phyloP scores from a whole-genome alignment of 2,329 filamentous ascomycete genomes.

The Aspergillus viridinutans region DNA sequence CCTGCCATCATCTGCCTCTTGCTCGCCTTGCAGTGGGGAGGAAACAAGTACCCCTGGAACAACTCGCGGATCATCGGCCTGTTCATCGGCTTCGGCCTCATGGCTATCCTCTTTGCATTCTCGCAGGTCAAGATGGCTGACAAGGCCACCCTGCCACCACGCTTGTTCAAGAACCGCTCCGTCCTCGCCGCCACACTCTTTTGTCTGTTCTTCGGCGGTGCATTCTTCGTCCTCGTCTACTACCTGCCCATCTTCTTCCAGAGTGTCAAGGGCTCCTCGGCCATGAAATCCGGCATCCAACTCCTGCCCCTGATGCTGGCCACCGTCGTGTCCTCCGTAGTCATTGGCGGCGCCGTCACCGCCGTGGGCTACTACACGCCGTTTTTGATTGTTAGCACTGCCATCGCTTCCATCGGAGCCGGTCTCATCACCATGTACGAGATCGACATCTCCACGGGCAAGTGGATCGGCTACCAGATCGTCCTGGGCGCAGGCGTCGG shows the following conservation, averaged over 20 bases:
- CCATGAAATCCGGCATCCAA: conserved; percentile 45
- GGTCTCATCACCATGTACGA: conserved; percentile 40
- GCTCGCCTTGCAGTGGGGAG: conserved; percentile 23
- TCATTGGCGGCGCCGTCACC: conserved; percentile 29
- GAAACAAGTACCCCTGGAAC: conserved; percentile 17
- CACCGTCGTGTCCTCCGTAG: conserved; percentile 31
- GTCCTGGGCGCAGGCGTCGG: conserved; percentile 34
- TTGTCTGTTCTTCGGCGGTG: conserved; percentile 34
- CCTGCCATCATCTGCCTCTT: conserved; percentile 20
- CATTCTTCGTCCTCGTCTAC: conserved; percentile 39
- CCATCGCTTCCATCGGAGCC: conserved; percentile 36
- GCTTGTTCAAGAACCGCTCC: conserved; percentile 46
- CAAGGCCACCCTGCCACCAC: conserved; percentile 48
- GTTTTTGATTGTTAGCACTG: conserved; percentile 34
- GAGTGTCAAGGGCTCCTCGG: conserved; percentile 40
- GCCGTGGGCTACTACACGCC: conserved; percentile 39
- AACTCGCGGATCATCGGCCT: conserved; percentile 20
- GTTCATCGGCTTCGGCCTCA: conserved; percentile 20
- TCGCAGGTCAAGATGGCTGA: conserved; percentile 47
- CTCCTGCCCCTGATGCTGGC: conserved; percentile 38
- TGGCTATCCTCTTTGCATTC: conserved; percentile 40
- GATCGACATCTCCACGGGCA: conserved; percentile 25
- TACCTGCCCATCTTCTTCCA: conserved; percentile 48
- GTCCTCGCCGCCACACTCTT: conserved; percentile 31
- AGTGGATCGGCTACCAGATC: conserved; percentile 40